These are phyloP conservation scores for Agapanthus africanus DNA, from an alignment of 106 monocot species.

Conservation along the genomic window DNA sequence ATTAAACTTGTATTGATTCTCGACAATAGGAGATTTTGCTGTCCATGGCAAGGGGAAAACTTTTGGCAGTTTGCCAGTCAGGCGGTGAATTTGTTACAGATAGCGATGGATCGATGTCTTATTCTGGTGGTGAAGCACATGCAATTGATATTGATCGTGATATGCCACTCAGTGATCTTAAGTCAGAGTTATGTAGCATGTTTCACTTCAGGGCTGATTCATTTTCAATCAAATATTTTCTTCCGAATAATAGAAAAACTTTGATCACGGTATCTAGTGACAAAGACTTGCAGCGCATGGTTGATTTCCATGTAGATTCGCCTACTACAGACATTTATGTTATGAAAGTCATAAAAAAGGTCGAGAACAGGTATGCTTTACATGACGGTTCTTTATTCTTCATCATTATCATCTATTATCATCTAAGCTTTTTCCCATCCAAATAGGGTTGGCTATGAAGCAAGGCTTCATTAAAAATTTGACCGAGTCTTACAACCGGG, in stretches of 20 bases:
- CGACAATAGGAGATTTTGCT: background rate
- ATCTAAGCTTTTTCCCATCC: too few relatives aligned
- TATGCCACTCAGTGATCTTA: constrained; percentile 48
- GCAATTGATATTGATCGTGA: constrained; percentile 70
- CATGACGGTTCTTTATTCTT: too few relatives aligned
- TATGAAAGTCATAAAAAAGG: constrained; percentile 51
- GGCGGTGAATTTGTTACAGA: constrained; percentile 72
- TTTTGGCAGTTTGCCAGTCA: constrained; percentile 77
- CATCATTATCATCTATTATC: too few relatives aligned
- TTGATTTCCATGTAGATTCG: constrained; percentile 71
- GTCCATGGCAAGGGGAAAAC: constrained; percentile 33
- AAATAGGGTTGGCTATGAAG: too few relatives aligned
- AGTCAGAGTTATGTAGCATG: constrained; percentile 67
- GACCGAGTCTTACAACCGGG: too few relatives aligned
- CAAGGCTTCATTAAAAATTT: too few relatives aligned
- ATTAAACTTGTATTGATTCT: too few relatives aligned
- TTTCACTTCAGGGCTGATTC: constrained; percentile 37
- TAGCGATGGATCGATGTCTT: constrained; percentile 69
- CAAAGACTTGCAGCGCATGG: constrained; percentile 83
- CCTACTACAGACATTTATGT: constrained; percentile 67
- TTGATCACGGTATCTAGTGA: constrained; percentile 84
- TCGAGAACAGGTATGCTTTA: constrained; percentile 67
- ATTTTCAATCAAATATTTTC: constrained; percentile 79
- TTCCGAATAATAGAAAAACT: constrained; percentile 71
- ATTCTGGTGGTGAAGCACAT: constrained; percentile 88